These are phyloP conservation scores for Lactarius indigo DNA, from an alignment of 768 basidiomycete species.

Conservation along the genomic window DNA sequence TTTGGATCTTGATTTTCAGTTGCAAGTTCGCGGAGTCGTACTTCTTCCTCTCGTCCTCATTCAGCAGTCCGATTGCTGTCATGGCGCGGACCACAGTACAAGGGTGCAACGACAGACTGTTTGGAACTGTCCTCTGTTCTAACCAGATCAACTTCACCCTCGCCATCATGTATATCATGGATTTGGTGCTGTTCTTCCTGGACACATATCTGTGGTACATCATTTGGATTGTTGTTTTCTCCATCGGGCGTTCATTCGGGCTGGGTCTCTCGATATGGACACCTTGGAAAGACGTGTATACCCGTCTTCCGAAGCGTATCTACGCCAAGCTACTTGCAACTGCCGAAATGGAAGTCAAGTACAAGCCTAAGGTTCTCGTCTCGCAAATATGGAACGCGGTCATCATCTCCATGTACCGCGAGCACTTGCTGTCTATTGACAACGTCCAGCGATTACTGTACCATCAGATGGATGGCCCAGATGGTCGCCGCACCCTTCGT, in stretches of 20 bases:
- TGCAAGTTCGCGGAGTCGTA: conserved; percentile 98
- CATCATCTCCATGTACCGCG: conserved; percentile 99
- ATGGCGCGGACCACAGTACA: conserved; percentile 96
- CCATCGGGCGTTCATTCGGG: conserved; percentile 83
- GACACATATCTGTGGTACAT: conserved; percentile 99
- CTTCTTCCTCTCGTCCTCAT: conserved; percentile 97
- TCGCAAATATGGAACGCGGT: conserved; percentile 99
- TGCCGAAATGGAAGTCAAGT: conserved; percentile 97
- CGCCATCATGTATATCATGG: conserved; percentile 99
- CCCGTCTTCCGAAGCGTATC: conserved; percentile 93
- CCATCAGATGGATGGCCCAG: conserved; percentile 90
- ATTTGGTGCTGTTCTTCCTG: conserved; percentile 95
- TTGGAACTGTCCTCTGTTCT: conserved; percentile 76
- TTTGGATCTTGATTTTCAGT: conserved; percentile 93
- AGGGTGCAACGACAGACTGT: conserved; percentile 79
- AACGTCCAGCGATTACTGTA: conserved; percentile 97
- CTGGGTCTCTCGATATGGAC: conserved; percentile 98
- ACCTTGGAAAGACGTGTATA: conserved; percentile 97
- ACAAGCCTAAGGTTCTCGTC: conserved; percentile 98
- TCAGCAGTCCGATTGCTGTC: conserved; percentile 91
- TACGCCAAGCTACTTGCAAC: conserved; percentile 97
- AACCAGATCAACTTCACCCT: conserved; percentile 95
- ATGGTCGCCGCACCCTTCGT: conserved; percentile 87
- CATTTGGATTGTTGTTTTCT: conserved; percentile 97
- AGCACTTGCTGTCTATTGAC: conserved; percentile 95